These are phyloP conservation scores for Aspergillus japonicus DNA, from an alignment of 2,329 filamentous ascomycete genomes.

Conservation along the genomic window DNA sequence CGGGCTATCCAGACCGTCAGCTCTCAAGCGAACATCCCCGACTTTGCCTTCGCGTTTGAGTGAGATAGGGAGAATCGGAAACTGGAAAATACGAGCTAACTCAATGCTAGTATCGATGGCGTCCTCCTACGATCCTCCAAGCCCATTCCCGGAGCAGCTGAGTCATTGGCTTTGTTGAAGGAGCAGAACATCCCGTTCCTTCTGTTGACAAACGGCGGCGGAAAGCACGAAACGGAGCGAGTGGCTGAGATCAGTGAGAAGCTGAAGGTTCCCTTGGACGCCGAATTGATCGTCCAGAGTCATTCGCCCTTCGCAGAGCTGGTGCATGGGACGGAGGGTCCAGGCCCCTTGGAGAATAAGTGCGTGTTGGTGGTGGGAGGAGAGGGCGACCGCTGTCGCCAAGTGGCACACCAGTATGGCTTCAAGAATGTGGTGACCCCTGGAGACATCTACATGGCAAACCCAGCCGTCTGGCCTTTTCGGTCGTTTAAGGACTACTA, in stretches of 20 bases:
- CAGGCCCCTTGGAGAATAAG: constrained; percentile 56
- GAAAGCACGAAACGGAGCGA: constrained; percentile 73
- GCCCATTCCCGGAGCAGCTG: constrained; percentile 73
- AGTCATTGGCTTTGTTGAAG: constrained; percentile 72
- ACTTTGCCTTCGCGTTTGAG: constrained; percentile 50
- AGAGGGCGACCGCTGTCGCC: constrained; percentile 63
- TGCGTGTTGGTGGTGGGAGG: constrained; percentile 75
- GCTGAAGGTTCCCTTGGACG: constrained; percentile 63
- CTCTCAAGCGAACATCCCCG: constrained; percentile 29
- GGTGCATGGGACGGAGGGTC: constrained; percentile 57
- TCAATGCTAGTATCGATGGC: constrained; percentile 71
- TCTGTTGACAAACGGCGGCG: constrained; percentile 92
- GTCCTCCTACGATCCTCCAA: constrained; percentile 83
- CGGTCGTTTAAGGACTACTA: constrained; percentile 64
- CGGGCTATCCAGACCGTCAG: constrained; percentile 32
- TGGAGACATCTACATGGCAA: constrained; percentile 73
- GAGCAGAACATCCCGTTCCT: constrained; percentile 82
- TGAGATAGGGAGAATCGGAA: constrained; percentile 27
- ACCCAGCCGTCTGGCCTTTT: constrained; percentile 82
- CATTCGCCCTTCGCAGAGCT: constrained; percentile 85
- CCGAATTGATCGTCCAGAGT: constrained; percentile 76
- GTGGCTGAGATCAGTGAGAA: constrained; percentile 67
- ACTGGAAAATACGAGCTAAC: constrained; percentile 1
- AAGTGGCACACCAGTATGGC: constrained; percentile 71
- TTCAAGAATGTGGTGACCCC: constrained; percentile 82